Conservation (phyloP, 139 green algal species). For the Chlamydomonas sp. region DNA sequence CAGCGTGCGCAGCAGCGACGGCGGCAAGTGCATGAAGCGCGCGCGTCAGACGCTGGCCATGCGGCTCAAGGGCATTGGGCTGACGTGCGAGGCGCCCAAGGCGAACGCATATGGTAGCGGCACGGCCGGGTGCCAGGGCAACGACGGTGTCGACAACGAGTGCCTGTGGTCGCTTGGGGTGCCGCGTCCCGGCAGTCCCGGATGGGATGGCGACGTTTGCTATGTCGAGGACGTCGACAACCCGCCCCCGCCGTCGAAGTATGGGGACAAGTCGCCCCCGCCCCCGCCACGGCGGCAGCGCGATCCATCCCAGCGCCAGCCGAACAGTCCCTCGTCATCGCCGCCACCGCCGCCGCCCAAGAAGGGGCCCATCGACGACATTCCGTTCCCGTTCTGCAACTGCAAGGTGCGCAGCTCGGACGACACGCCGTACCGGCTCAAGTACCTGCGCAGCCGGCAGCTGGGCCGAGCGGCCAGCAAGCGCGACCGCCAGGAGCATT, state of each 20-base stretch:
- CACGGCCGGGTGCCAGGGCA: not conserved
- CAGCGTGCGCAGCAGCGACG: not conserved
- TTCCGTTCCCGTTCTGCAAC: not conserved
- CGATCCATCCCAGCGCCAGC: not conserved
- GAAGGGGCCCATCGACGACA: not conserved
- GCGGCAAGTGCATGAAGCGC: not conserved
- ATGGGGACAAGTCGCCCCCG: not conserved
- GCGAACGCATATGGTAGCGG: not conserved
- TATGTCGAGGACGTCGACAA: not conserved
- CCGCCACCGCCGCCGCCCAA: not conserved
- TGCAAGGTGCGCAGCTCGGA: not conserved
- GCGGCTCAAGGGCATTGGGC: too few species aligned
- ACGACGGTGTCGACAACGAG: not conserved
- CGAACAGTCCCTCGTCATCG: not conserved
- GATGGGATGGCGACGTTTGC: not conserved
- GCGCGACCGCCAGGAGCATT: too few species aligned
- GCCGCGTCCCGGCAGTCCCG: not conserved
- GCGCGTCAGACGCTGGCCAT: not conserved
- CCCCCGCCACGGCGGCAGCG: not conserved
- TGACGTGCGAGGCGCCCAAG: not conserved
- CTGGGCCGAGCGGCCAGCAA: too few species aligned
- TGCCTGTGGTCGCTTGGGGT: not conserved
- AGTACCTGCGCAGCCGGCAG: too few species aligned
- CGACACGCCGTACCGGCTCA: not conserved
- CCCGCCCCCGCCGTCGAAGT: not conserved